These are phyloP conservation scores for Mycena galericulata DNA, from an alignment of 768 basidiomycete genomes.

Conservation along the genomic window DNA sequence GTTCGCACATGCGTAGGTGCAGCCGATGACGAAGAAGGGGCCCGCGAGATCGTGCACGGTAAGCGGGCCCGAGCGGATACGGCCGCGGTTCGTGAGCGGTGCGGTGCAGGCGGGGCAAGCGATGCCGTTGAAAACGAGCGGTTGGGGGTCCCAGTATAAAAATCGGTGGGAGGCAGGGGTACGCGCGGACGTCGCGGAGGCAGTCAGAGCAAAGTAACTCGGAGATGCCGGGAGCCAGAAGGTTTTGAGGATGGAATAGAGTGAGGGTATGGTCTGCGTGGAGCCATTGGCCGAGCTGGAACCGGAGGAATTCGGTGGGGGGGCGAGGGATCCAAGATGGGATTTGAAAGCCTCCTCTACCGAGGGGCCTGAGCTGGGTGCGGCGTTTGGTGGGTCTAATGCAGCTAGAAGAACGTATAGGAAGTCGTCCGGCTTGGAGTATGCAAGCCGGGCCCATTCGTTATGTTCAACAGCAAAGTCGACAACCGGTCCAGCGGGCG, in stretches of 20 bases:
- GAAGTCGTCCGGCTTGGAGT: slow-evolving; percentile 68
- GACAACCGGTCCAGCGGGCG: slow-evolving; percentile 49
- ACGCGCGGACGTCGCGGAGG: slow-evolving; percentile 71
- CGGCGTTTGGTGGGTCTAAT: slow-evolving; percentile 72
- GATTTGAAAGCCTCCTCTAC: slow-evolving; percentile 86
- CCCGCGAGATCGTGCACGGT: slow-evolving; percentile 85
- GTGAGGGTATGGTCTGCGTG: slow-evolving; percentile 67
- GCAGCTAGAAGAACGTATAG: slow-evolving; percentile 67
- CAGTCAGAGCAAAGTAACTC: slow-evolving; percentile 80
- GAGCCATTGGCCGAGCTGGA: neutral
- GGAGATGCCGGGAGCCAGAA: slow-evolving; percentile 89
- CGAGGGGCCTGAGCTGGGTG: slow-evolving; percentile 68
- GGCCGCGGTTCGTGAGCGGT: slow-evolving; percentile 73
- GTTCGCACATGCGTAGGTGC: slow-evolving; percentile 78
- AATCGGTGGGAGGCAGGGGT: slow-evolving; percentile 82
- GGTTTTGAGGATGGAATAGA: slow-evolving; percentile 84
- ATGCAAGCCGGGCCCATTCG: slow-evolving; percentile 74
- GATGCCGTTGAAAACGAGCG: slow-evolving; percentile 86
- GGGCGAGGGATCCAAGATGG: slow-evolving; percentile 73
- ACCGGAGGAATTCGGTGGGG: slow-evolving; percentile 52
- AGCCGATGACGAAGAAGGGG: slow-evolving; percentile 88
- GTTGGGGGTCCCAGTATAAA: slow-evolving; percentile 90
- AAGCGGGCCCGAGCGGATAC: slow-evolving; percentile 79
- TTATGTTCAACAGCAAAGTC: slow-evolving; percentile 68
- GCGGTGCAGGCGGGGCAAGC: slow-evolving; percentile 74